phyloP scores from a whole-genome alignment of 768 basidiomycete genomes.

The Mrakia blollopis region DNA sequence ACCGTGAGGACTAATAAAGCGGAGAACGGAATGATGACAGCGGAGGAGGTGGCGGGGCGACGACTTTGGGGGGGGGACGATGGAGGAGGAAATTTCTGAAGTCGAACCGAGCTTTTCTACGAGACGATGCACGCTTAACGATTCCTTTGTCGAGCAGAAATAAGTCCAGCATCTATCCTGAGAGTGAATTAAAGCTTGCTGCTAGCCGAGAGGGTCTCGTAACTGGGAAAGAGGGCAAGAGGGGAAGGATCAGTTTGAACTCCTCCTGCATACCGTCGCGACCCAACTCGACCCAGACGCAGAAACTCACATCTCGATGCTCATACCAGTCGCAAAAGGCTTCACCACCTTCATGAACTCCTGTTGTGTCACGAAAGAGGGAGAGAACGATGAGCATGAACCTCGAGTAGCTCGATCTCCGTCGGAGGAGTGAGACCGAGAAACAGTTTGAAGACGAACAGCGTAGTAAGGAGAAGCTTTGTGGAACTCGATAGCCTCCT shows the following conservation, averaged over 20 bases:
- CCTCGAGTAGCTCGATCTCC: neutral
- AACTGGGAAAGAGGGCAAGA: neutral
- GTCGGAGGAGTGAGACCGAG: neutral
- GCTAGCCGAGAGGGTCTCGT: neutral
- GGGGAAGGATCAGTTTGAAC: neutral
- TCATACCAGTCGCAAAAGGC: neutral
- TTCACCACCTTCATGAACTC: neutral
- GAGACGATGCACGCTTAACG: too few relatives aligned
- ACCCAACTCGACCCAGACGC: neutral
- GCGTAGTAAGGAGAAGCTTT: neutral
- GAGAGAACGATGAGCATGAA: neutral
- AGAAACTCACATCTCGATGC: neutral
- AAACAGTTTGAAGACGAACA: neutral
- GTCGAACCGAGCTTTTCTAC: too few relatives aligned
- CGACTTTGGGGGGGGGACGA: too few relatives aligned
- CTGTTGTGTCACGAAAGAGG: neutral
- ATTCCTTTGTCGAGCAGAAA: too few relatives aligned
- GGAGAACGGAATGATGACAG: too few relatives aligned
- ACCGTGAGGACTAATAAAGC: too few relatives aligned
- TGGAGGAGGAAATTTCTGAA: too few relatives aligned
- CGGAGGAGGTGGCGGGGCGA: too few relatives aligned
- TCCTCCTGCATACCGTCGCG: neutral
- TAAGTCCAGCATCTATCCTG: too few relatives aligned
- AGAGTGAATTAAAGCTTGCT: neutral
- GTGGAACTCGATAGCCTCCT: neutral